Evolutionary conservation across 2,329 filamentous ascomycete genomes (phyloP).

Genomic region (Thelonectria olida): DNA sequence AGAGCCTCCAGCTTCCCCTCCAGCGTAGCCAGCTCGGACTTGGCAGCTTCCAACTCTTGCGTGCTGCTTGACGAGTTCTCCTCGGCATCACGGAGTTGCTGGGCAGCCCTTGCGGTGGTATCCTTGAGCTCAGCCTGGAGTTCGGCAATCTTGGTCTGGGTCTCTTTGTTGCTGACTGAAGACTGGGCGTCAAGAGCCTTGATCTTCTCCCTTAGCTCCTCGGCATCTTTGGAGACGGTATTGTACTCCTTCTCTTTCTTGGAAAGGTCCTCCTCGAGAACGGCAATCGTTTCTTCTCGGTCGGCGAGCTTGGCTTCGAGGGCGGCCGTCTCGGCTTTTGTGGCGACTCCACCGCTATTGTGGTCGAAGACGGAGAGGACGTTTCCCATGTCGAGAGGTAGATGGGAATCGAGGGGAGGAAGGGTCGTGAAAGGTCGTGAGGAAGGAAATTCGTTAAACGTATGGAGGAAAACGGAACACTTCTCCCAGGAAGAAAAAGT

Average conservation of each 20-base stretch:
- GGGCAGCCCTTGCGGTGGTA: conserved; percentile 32
- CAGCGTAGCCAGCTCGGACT: conserved; percentile 32
- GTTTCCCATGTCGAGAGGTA: conserved; percentile 48
- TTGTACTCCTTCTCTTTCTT: conserved; percentile 51
- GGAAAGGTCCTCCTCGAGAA: conserved; percentile 44
- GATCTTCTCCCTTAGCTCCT: conserved; percentile 51
- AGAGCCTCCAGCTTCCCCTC: conserved; percentile 40
- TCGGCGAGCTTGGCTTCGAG: conserved; percentile 52
- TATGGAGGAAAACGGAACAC: background rate
- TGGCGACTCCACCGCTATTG: conserved; percentile 45
- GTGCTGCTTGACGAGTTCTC: conserved; percentile 30
- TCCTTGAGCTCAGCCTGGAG: conserved; percentile 48
- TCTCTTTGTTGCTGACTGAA: conserved; percentile 43
- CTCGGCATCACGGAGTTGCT: conserved; percentile 41
- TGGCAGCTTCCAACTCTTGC: conserved; percentile 37
- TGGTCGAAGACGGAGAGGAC: conserved; percentile 50
- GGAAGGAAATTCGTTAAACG: conserved; percentile 9
- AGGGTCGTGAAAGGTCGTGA: conserved; percentile 3
- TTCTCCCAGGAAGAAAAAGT: conserved; percentile 4
- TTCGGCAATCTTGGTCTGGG: conserved; percentile 44
- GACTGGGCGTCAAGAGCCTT: conserved; percentile 45
- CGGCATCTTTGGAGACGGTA: conserved; percentile 46
- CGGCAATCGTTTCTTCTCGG: conserved; percentile 47
- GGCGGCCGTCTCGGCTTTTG: conserved; percentile 38
- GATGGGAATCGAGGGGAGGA: background rate